Conservation (phyloP, 1,284 basidiomycete species). For the Moesziomyces globuligerus region DNA sequence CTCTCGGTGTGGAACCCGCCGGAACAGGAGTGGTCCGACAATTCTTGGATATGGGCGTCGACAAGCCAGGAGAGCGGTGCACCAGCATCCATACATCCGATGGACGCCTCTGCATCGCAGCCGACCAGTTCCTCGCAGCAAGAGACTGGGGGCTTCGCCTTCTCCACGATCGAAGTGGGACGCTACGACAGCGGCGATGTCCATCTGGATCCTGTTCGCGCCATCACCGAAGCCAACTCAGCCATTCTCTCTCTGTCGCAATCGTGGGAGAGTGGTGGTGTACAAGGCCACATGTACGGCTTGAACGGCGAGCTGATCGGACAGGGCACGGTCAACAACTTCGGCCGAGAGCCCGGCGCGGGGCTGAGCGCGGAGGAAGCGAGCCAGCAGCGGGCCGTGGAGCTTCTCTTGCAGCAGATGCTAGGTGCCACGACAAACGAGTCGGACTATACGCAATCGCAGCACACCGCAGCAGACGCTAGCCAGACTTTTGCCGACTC, state of each 20-base stretch:
- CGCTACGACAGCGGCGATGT: not conserved
- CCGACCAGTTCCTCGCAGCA: not conserved
- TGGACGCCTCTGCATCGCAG: too few species aligned
- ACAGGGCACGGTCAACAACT: not conserved
- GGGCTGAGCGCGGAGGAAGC: conserved; percentile 3
- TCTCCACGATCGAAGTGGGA: not conserved
- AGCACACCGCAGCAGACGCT: not conserved
- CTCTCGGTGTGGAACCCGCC: conserved; percentile 23
- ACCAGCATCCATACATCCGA: too few species aligned
- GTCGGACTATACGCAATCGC: not conserved
- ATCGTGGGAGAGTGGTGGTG: conserved; percentile 9
- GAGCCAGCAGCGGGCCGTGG: conserved; percentile 16
- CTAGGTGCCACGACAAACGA: not conserved
- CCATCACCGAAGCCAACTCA: conserved; percentile 6
- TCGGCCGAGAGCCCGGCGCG: too few species aligned
- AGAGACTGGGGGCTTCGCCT: not conserved
- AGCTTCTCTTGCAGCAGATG: conserved; percentile 22
- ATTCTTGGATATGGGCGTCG: not conserved
- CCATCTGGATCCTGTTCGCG: not conserved
- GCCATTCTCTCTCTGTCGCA: conserved; percentile 20
- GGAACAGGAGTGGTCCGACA: conserved; percentile 9
- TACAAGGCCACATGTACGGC: conserved; percentile 17
- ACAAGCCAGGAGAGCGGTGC: too few species aligned
- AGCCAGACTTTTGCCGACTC: not conserved
- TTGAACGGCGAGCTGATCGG: conserved; percentile 22